Evolutionary conservation across 129 eudicot genomes (phyloP), one percentile per base, ranked within the genome.

Genomic region (Gnaphalium uliginosum): DNA sequence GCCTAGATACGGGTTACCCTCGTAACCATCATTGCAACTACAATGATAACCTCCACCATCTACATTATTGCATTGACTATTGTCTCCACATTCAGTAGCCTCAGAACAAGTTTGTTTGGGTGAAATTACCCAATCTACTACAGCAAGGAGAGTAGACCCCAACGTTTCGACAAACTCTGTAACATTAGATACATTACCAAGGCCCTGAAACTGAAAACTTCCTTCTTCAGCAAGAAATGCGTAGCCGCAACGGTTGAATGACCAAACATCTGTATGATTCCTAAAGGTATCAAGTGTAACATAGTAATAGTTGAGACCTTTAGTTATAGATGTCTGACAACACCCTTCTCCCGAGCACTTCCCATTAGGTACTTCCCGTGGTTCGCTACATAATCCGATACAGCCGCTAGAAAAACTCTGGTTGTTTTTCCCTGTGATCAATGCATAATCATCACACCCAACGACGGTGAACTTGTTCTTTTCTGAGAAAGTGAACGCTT

Each of bases 251-350:
- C 26, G 68, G n/a, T 77, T 30, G 61, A 77, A 77, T 0, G 62
- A 22, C 61, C 61, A 61, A 61, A 61, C 35, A 61, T 61, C 21
- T 11, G 35, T 43, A 6, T 73, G 77, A 0, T 37, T 6, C 5
- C 5, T 4, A 4, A 71, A 71, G 14, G 9, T 60, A 0, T 7
- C 35, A 1, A 19, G 19, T 5, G 37, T 1, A 43, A 48, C 14
- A 0, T 0, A 0, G 18, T n/a, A 77, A 0, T 8, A 8, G 29
- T 70, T 57, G 6, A 81, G 6, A 35, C 83, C 90, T 50, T 77
- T 80, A 8, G 89, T 84, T 10, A 86, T 75, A 18, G 85, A 21
- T 8, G 78, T 83, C 63, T 83, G 84, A 62, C 87, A 83, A 21
- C 90, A 86, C 53, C 85, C 85, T 32, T 21, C 66, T 1, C 87